Evolutionary conservation across 352 stramenopile species (phyloP), one percentile per base, ranked within the genome.

Genomic region (Globisporangium abappressorium): DNA sequence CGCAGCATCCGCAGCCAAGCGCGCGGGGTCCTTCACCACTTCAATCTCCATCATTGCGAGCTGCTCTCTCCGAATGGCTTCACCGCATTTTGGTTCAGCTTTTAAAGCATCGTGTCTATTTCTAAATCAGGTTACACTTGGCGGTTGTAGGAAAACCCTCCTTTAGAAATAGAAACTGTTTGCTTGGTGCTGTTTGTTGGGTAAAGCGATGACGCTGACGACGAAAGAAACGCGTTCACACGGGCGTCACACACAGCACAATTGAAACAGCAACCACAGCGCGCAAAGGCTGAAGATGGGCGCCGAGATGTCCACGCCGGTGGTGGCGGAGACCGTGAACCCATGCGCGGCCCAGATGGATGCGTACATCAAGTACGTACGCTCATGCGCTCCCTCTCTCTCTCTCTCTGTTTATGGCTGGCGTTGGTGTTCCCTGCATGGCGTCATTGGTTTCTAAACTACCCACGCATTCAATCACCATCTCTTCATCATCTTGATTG

Each of bases 361-460:
- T 20, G 69, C 62, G 47, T 93, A 93, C 73, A 85, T 93, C 73
- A 90, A 87, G 84, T 93, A 62, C 70, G 80, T 90, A 33, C 14
- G 26, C 24, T 26, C 24, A 7, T 55, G 26, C 34, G 14, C 36
- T 26, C n/a, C 2, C 51, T 30, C 51, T 22, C 18, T 66, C 6
- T 71, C 65, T 58, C 12, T 38, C 11, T n/a, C 1, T 60, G 3
- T 55, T n/a, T 56, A 9, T 58, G 15, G 15, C 15, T 41, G 53
- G 28, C 53, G 22, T 3, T 28, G 11, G 22, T 5, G 30, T 15
- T 36, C 41, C n/a, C 14, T 49, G 5, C 18, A 7, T n/a, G 41
- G 14, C 41, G 41, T 49, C 43, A n/a, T 20, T 49, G 14, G 36
- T 43, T 41, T n/a, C 12, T n/a, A 47, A 47, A 8, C 14, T 12